Evolutionary conservation across 2,329 filamentous ascomycete genomes (phyloP).

Genomic region (Ophiostoma pallidulum): DNA sequence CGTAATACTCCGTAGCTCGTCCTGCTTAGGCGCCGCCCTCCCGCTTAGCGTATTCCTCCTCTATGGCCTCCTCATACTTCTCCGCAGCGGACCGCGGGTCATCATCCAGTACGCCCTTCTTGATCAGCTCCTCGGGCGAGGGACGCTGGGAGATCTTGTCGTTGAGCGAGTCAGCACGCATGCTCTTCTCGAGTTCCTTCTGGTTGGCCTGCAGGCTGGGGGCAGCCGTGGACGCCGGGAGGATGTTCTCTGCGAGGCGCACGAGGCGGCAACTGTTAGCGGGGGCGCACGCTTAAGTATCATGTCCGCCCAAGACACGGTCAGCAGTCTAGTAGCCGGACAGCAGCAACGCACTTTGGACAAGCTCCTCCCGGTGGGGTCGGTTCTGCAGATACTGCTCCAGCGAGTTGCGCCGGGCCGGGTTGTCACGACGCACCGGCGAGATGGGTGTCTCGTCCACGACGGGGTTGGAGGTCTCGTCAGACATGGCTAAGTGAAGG

Average conservation of each 20-base stretch:
- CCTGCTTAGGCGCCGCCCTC: constrained; percentile 45
- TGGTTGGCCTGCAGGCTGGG: constrained; percentile 73
- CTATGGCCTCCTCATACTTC: constrained; percentile 51
- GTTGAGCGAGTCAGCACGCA: constrained; percentile 78
- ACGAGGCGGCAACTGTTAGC: no score
- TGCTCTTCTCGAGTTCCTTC: constrained; percentile 76
- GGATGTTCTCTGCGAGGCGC: constrained; percentile 92
- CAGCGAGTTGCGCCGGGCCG: constrained; percentile 56
- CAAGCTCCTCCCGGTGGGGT: constrained; percentile 63
- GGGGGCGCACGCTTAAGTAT: no score
- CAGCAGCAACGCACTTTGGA: constrained; percentile 69
- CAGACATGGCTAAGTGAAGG: constrained; percentile 24
- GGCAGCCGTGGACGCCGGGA: constrained; percentile 67
- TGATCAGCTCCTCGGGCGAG: constrained; percentile 63
- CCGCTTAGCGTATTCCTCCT: constrained; percentile 55
- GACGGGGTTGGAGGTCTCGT: constrained; percentile 21
- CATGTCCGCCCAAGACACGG: no score
- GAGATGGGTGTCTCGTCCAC: constrained; percentile 52
- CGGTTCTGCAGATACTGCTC: constrained; percentile 65
- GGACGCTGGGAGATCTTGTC: constrained; percentile 77
- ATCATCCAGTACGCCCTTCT: constrained; percentile 68
- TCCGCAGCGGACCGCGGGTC: constrained; percentile 51
- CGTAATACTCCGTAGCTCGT: no score
- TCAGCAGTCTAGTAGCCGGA: no score
- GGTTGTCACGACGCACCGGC: constrained; percentile 36